A percentile compares a stretch with the other conserved stretches of the same genome.
These are phyloP conservation scores for Aspergillus tanneri DNA, from an alignment of 2,329 filamentous ascomycete genomes.

Conservation along the genomic window DNA sequence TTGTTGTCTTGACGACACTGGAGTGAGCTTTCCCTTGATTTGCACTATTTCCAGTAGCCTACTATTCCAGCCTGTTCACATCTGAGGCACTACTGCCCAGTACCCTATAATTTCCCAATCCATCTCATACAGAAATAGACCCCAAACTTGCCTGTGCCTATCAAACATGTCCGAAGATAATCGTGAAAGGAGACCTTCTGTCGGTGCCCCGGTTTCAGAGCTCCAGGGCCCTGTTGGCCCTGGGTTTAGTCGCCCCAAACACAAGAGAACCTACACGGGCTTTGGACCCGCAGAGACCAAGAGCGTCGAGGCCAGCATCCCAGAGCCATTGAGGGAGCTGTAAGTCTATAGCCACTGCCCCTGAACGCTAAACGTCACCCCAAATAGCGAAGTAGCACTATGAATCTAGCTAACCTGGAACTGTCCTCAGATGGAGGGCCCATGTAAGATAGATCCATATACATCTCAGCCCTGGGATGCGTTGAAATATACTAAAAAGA, in stretches of 20 bases:
- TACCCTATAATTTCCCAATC: background rate
- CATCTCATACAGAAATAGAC: background rate
- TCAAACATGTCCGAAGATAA: slow-evolving; percentile 27
- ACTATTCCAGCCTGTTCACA: too few species aligned
- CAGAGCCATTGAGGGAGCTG: slow-evolving; percentile 80
- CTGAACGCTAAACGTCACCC: background rate
- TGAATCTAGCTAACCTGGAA: slow-evolving; percentile 35
- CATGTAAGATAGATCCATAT: slow-evolving; percentile 44
- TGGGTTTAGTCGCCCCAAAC: slow-evolving; percentile 85
- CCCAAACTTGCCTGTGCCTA: background rate
- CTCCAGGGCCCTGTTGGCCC: slow-evolving; percentile 84
- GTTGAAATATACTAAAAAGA: slow-evolving; percentile 5
- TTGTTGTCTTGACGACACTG: background rate
- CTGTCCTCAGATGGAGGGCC: slow-evolving; percentile 60
- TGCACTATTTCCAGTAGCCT: background rate
- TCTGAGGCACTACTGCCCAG: too few species aligned
- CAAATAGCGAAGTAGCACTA: slow-evolving; percentile 7
- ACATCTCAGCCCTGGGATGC: background rate
- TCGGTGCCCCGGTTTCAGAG: slow-evolving; percentile 78
- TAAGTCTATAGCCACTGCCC: slow-evolving; percentile 55
- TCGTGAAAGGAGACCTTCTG: slow-evolving; percentile 78
- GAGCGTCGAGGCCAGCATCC: slow-evolving; percentile 84
- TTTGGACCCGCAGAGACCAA: slow-evolving; percentile 92
- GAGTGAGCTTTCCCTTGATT: background rate
- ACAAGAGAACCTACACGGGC: slow-evolving; percentile 94